Evolutionary conservation across 257 asterid species (phyloP), one percentile per base, ranked within the genome.

Genomic region (Capsicum chinense): DNA sequence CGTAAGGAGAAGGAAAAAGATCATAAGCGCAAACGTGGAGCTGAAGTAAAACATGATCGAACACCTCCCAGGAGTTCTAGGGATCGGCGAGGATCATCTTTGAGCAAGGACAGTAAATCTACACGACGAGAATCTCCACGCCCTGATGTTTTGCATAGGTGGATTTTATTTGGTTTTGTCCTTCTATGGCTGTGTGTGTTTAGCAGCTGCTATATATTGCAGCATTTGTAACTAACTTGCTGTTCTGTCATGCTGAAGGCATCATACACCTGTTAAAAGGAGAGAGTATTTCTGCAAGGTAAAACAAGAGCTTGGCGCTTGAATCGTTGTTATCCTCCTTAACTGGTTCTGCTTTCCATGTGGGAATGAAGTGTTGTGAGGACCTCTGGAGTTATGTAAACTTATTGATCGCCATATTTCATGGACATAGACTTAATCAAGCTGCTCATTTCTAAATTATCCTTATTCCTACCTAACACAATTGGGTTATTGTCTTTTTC

Each of bases 241-340:
- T 94, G 90, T 90, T 94, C 91, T 92, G 85, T 92, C 91, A 92
- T 91, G 89, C 94, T 95, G 98, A 96, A 96, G 99, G 99, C 98
- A 83, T 81, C 98, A 86, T 88, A 92, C 98, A 90, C 98, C 99
- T 85, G 94, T 92, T 81, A 95, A 90, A 91, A 91, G 94, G 92
- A 95, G 97, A 90, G 98, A 97, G 81, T 97, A 97, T 89, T 82
- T 89, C 83, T 97, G 98, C 98, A 97, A 97, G 99, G 99, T 97
- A 97, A 93, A 91, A 86, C 87, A 84, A 83, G 92, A 87, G 93
- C 92, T 86, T 88, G 78, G 89, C 83, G 81, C 89, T 86, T 86
- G 86, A 86, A 84, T 87, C 90, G 85, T 90, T 81, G 67, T 82
- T 83, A 84, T 85, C 90, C 86, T 56, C 86, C 60, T 83, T 84